Conservation (phyloP, 768 basidiomycete species). For the Tylopilus vinaceipallidus region DNA sequence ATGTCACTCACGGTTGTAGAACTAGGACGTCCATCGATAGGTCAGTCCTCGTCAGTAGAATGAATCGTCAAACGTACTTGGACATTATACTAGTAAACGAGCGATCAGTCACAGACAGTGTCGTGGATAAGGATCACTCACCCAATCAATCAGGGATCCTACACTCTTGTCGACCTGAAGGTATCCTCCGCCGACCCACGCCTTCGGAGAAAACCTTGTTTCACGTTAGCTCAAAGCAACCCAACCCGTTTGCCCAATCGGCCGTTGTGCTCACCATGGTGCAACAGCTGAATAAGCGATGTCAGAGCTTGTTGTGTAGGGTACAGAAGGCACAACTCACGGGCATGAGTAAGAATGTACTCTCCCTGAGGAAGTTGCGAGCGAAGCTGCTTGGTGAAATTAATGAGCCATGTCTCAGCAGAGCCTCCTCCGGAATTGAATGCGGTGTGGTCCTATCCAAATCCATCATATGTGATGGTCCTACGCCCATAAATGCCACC, state of each 20-base stretch:
- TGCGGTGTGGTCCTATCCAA: slow-evolving; percentile 59
- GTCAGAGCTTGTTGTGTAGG: no score
- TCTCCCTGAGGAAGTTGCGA: slow-evolving; percentile 30
- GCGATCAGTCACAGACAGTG: no score
- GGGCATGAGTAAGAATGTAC: slow-evolving; percentile 36
- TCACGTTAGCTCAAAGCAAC: no score
- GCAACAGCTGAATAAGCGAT: slow-evolving; percentile 37
- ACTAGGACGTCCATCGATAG: no score
- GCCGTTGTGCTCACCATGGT: no score
- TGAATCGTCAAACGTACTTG: no score
- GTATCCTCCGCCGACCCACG: slow-evolving; percentile 43
- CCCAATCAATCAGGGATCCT: slow-evolving; percentile 46
- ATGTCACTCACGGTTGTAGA: slow-evolving; percentile 26
- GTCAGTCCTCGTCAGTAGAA: no score
- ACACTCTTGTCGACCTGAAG: slow-evolving; percentile 36
- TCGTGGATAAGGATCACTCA: slow-evolving; percentile 7
- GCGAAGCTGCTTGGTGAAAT: slow-evolving; percentile 32
- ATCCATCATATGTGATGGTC: not conserved
- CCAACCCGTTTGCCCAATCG: no score
- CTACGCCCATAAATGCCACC: slow-evolving; percentile 54
- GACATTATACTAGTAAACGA: slow-evolving; percentile 47
- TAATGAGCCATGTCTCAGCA: slow-evolving; percentile 46
- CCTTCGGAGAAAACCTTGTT: slow-evolving; percentile 35
- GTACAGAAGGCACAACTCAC: no score
- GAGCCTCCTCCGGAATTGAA: slow-evolving; percentile 36